Base-by-base conservation (phyloP, 495 filamentous ascomycete genomes). In the Aspergillus funiculosus region DNA sequence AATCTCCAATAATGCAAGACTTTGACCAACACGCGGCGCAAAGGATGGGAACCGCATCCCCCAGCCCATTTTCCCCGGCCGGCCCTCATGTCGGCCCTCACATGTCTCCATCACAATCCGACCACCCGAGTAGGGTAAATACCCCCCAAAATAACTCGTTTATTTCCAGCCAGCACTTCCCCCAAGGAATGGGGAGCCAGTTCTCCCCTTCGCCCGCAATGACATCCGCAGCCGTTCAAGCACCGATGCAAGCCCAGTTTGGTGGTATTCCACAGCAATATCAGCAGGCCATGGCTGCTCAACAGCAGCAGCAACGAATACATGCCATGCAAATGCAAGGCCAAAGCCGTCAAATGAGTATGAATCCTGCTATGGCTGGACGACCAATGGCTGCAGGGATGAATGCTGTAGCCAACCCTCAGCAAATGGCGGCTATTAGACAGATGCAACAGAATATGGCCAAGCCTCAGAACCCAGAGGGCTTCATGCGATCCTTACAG, bases 61-160 rank as follows among this genome's bases (percentile, higher is more conserved):
- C 91, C 3, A 88, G 87, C 60, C 89, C 89, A 0, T 95, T 94
- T 65, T 89, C 89, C 1, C 86, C 88, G 14, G 83, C 82, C 20
- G 77, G 79, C 25, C 84, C 85, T 53, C 80, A 84, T 43, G 87
- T 90, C 53, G 80, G 73, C 31, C 68, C 78, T 2, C 88, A 94
- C 46, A 78, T 85, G 54, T 90, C 89, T 4, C 86, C 89, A 4
- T 74, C 86, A 10, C 80, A 83, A 19, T 80, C 82, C 10, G 87
- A 91, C 40, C 85, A 90, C 58, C 76, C 78, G 20, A 86, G 80
- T 49, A 72, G 82, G 35, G 78, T 82, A 21, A 76, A 77, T 46
- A 89, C 87, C 7, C 87, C 89, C 0, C 89, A 95, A 58, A 85
- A 79, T 49, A 63, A 60, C 42, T 68, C 79, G 15, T 85, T 78